Base-by-base conservation (phyloP, 345 rosid species). In the Euphorbia tirucalli region DNA sequence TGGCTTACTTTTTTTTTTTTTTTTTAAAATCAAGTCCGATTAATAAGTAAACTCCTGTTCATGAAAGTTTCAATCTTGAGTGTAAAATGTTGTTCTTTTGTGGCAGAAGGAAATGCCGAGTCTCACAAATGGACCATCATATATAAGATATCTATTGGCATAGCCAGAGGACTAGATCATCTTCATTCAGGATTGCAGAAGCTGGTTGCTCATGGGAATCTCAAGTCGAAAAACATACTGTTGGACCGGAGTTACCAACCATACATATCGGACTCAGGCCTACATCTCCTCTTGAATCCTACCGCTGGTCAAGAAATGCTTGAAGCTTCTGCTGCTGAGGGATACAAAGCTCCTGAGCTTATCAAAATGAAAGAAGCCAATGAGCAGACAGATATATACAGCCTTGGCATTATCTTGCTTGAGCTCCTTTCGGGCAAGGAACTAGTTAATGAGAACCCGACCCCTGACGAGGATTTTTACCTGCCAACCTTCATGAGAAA, bases 311-410 rank as follows among this genome's bases (percentile, higher is more conserved):
- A 90, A 74, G 92, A 88, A 80, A 84, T 92, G 87, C 92, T 92
- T 0, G 98, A 94, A 68, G 79, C 83, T n/a, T 86, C 83, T 7
- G 89, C 92, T 19, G 84, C 85, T 18, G 84, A 87, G 79, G 98
- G 98, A 22, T 94, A 94, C 74, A 94, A 87, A 80, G 91, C 98
- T 44, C 96, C 97, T n/a, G 97, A 94, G 85, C 87, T 94, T 27
- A 85, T 89, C 72, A 92, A 94, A 73, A 83, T 92, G 90, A 90
- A 80, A 66, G 96, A 92, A 75, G 95, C 79, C 22, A 85, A 80
- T 24, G 84, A 74, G 69, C 88, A 78, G 79, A 85, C 88, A 68
- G 98, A 94, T 77, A 80, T 89, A 44, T 94, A 86, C 79, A 83
- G 90, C 78, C 83, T 90, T 6, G 98, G 98, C 31, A 81, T 94